Evolutionary conservation across 352 stramenopile species (phyloP).

Genomic region (Pythium aphanidermatum): DNA sequence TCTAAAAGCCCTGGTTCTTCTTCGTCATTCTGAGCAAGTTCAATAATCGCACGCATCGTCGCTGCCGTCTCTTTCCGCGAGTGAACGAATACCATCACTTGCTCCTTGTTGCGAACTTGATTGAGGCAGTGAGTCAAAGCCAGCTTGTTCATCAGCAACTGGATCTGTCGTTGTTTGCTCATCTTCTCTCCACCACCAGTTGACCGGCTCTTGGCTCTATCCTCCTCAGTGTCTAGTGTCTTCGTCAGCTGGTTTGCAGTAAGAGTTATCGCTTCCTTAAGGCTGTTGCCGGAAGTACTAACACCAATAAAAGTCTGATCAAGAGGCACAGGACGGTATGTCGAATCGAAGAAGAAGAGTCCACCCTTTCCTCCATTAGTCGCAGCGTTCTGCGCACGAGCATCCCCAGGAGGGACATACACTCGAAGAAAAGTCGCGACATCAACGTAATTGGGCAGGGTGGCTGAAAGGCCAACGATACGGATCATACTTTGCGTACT

Average conservation of each 20-base stretch:
- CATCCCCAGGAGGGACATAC: constrained; percentile 54
- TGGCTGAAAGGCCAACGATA: constrained; percentile 98
- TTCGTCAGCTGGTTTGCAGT: constrained; percentile 38
- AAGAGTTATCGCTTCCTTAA: constrained; percentile 60
- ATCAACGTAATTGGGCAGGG: constrained; percentile 99
- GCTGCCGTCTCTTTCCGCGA: constrained; percentile 96
- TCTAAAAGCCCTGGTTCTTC: constrained; percentile 49
- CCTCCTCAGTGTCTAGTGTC: constrained; percentile 39
- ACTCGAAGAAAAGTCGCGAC: constrained; percentile 97
- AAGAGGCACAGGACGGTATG: constrained; percentile 97
- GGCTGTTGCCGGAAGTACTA: constrained; percentile 45
- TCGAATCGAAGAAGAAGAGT: constrained; percentile 98
- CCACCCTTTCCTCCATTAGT: constrained; percentile 79
- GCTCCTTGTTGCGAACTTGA: constrained; percentile 59
- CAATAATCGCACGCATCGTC: constrained; percentile 91
- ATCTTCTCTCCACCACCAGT: constrained; percentile 24
- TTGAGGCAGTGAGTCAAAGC: constrained; percentile 60
- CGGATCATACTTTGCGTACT: constrained; percentile 96
- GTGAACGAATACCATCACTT: constrained; percentile 99
- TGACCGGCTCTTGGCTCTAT: constrained; percentile 15
- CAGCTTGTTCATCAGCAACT: constrained; percentile 86
- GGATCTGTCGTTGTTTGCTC: constrained; percentile 53
- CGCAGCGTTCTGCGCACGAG: constrained; percentile 52
- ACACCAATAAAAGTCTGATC: constrained; percentile 99
- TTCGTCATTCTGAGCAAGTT: constrained; percentile 76